Evolutionary conservation across 73 alveolate genomes (phyloP).

Genomic region (Diophrys appendiculata): DNA sequence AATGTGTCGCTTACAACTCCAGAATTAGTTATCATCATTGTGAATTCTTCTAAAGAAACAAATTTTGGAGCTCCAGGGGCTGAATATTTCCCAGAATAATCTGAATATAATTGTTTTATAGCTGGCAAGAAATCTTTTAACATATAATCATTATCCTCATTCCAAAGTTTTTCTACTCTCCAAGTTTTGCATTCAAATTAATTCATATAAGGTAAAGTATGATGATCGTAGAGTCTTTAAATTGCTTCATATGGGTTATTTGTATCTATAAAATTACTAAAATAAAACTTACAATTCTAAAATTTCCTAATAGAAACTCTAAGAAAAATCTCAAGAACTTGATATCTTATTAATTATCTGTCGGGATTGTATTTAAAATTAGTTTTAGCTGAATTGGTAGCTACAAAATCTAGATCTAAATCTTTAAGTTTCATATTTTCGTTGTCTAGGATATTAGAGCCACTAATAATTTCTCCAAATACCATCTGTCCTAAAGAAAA

Average conservation of each 20-base stretch:
- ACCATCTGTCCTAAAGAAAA: conserved; percentile 42
- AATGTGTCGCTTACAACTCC: conserved; percentile 70
- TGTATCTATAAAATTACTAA: conserved; percentile 18
- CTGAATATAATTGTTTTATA: conserved; percentile 43
- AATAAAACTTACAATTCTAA: conserved; percentile 28
- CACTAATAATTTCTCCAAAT: conserved; percentile 23
- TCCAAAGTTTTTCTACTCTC: conserved; percentile 60
- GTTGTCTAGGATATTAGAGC: conserved; percentile 66
- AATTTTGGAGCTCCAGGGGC: conserved; percentile 71
- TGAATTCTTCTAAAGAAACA: conserved; percentile 79
- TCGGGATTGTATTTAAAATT: conserved; percentile 65
- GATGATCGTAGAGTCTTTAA: conserved; percentile 35
- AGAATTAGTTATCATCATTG: conserved; percentile 49
- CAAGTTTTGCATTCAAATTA: conserved; percentile 49
- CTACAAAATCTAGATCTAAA: conserved; percentile 45
- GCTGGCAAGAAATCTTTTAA: conserved; percentile 50
- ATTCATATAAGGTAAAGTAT: conserved; percentile 20
- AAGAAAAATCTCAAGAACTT: conserved; percentile 67
- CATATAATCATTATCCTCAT: conserved; percentile 64
- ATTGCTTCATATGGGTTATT: conserved; percentile 55
- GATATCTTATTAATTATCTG: conserved; percentile 56
- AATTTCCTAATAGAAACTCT: conserved; percentile 63
- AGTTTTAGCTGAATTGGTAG: conserved; percentile 54
- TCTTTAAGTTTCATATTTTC: conserved; percentile 37
- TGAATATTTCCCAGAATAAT: conserved; percentile 67